Base-by-base conservation (phyloP, 345 rosid genomes). In the Euphorbia peplus region DNA sequence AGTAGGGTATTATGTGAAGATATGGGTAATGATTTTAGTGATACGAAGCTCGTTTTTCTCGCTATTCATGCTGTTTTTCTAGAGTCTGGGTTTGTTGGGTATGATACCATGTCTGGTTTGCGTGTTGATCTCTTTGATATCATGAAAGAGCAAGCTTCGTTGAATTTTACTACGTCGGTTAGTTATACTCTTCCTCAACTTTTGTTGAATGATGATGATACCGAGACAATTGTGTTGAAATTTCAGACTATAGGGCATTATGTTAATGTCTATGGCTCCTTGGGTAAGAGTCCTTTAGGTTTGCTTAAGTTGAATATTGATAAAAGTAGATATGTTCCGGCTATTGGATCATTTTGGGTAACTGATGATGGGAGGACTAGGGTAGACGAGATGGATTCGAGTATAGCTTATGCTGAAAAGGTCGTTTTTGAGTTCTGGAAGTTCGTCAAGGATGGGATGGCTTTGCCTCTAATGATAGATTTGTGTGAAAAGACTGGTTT, bases 391-490 rank as follows among this genome's bases (percentile, higher is more conserved):
- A 64, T 46, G 19, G 66, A 68, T 70, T 60, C 73, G 63, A 63
- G 66, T 10, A 64, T 62, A 12, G 21, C 42, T 0, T 55, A 70
- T 55, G 13, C 48, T 0, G 83, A 80, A 55, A 69, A 63, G 12
- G 84, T 80, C 19, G 80, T 85, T 57, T 87, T 91, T 24, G 69
- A 84, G 76, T 86, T 86, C 37, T 93, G 92, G 97, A 90, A 84
- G 75, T 71, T 76, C 63, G 90, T 87, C 8, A 90, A 90, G 73
- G 92, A 93, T 71, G 84, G 83, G 28, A 77, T 90, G 71, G 88
- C 72, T 11, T 81, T 75, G 48, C 95, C 91, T 18, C 75, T 90
- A 77, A 68, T 85, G 70, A 86, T 86, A 14, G 86, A 78, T 70
- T 80, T 90, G 13, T 83, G 87, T 30, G 80, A 83, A 21, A 82